Evolutionary conservation across 306 rosid species (phyloP).

Genomic region (Calophaca sinica): DNA sequence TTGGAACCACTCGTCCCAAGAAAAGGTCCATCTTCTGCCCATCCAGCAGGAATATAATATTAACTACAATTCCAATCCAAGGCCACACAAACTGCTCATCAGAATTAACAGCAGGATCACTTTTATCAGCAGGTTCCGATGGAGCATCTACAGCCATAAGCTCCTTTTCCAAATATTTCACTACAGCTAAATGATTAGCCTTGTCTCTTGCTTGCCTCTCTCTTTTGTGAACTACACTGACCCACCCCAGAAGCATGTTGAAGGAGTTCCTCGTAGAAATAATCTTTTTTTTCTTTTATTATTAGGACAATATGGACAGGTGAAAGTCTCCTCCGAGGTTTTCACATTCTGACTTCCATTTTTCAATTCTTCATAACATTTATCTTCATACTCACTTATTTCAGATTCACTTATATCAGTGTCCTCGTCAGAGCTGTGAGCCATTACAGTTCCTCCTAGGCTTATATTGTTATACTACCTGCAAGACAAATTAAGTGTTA

Average conservation of each 20-base stretch:
- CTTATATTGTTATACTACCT: too few species aligned
- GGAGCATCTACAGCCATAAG: conserved; percentile 58
- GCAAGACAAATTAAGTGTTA: too few species aligned
- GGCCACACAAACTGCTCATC: conserved; percentile 77
- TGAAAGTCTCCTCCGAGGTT: too few species aligned
- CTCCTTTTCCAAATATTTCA: conserved; percentile 75
- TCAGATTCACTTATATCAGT: conserved; percentile 79
- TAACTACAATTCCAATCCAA: conserved; percentile 85
- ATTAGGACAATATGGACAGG: conserved; percentile 87
- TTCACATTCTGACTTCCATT: too few species aligned
- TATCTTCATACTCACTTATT: conserved; percentile 31
- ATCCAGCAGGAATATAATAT: conserved; percentile 57
- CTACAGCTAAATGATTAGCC: conserved; percentile 84
- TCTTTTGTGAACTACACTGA: conserved; percentile 81
- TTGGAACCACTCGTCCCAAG: conserved; percentile 90
- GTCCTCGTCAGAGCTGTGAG: conserved; percentile 68
- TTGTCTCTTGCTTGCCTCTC: conserved; percentile 75
- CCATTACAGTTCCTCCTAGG: too few species aligned
- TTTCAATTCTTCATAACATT: too few species aligned
- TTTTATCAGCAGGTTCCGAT: conserved; percentile 41
- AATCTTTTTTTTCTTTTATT: conserved; percentile 75
- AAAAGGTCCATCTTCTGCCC: conserved; percentile 64
- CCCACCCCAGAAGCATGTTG: conserved; percentile 99
- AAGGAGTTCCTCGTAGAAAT: conserved; percentile 69
- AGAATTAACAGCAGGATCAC: too few species aligned